Conservation (phyloP, 352 stramenopile species). For the Globisporangium cylindrosporum region DNA sequence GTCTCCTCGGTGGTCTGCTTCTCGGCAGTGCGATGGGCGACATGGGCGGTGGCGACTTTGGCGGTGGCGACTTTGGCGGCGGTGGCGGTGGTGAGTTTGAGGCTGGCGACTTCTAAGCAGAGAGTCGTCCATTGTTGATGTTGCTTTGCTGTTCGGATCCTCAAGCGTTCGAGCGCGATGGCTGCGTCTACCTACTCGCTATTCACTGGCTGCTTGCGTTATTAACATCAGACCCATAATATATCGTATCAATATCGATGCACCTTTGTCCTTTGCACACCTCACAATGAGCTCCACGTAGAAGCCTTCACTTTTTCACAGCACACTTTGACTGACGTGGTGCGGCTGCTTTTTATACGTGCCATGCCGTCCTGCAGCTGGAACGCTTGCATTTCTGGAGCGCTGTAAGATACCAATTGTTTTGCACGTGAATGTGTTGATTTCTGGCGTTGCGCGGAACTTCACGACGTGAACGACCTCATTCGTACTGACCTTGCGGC, state of each 20-base stretch:
- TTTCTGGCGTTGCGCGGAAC: too few relatives aligned
- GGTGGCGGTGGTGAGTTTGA: slow-evolving; percentile 18
- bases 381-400: too few relatives aligned
- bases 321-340: too few relatives aligned
- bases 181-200: neutral
- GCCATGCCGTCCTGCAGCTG: too few relatives aligned
- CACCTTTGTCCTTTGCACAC: too few relatives aligned
- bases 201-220: neutral
- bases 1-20: slow-evolving; percentile 36
- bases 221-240: slow-evolving; percentile 1
- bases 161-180: neutral
- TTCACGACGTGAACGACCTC: too few relatives aligned
- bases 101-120: slow-evolving; percentile 20
- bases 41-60: slow-evolving; percentile 11
- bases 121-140: neutral
- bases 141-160: neutral
- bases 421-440: too few relatives aligned
- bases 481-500: too few relatives aligned
- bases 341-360: too few relatives aligned
- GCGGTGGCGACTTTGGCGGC: slow-evolving; percentile 11
- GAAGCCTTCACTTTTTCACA: too few relatives aligned
- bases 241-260: neutral
- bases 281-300: too few relatives aligned
- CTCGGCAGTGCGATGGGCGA: slow-evolving; percentile 36
- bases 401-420: too few relatives aligned